A percentile compares a stretch with the other conserved stretches of the same genome.
These are phyloP conservation scores for Paecilomyces formosus DNA, from an alignment of 2,329 filamentous ascomycete genomes.

Conservation along the genomic window DNA sequence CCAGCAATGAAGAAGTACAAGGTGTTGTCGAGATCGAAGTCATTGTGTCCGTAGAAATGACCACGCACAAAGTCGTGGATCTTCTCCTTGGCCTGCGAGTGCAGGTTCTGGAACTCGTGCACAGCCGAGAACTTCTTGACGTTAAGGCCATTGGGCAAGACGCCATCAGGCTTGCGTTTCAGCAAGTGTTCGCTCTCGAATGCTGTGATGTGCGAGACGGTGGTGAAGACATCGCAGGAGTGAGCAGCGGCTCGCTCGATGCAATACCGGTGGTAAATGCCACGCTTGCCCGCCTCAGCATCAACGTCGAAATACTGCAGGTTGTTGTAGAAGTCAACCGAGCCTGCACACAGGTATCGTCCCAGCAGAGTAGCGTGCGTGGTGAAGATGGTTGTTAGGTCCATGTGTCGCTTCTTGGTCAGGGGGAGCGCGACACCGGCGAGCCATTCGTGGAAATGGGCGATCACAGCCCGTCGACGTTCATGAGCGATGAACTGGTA, in stretches of 20 bases:
- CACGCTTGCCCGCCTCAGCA: conserved; percentile 91
- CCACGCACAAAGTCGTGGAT: conserved; percentile 97
- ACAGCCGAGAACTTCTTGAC: conserved; percentile 98
- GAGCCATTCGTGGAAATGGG: conserved; percentile 98
- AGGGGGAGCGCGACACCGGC: conserved; percentile 88
- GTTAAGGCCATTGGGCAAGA: conserved; percentile 92
- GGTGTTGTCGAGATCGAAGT: conserved; percentile 94
- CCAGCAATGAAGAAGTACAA: conserved; percentile 97
- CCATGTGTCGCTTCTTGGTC: conserved; percentile 88
- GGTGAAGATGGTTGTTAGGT: conserved; percentile 96
- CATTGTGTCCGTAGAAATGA: conserved; percentile 97
- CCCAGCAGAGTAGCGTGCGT: conserved; percentile 94
- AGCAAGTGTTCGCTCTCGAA: conserved; percentile 96
- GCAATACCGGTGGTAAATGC: conserved; percentile 97
- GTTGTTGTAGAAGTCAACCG: conserved; percentile 99
- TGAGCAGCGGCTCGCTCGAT: conserved; percentile 93
- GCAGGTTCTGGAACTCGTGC: conserved; percentile 97
- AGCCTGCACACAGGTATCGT: conserved; percentile 92
- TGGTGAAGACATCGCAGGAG: conserved; percentile 93
- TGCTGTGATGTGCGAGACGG: conserved; percentile 95
- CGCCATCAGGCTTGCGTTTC: conserved; percentile 95
- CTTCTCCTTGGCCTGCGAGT: conserved; percentile 93
- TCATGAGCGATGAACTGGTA: conserved; percentile 84
- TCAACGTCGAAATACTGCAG: conserved; percentile 95
- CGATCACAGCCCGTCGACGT: conserved; percentile 84